A percentile compares a stretch with the other conserved stretches of the same genome.
Conservation (phyloP, 1,284 basidiomycete genomes). For the Sanghuangporus sanghuang region DNA sequence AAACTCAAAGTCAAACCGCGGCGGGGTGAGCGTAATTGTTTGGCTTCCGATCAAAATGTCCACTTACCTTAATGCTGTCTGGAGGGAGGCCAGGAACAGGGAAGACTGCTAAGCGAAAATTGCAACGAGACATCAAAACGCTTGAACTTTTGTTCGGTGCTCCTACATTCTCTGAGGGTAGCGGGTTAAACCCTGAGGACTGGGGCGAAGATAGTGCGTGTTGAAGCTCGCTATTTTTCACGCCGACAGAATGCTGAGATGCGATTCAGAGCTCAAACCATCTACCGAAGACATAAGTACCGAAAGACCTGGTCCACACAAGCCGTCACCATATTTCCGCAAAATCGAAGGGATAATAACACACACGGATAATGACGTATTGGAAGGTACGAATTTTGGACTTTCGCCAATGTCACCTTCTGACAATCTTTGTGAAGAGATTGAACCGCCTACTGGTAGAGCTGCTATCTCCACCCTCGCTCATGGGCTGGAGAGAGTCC, state of each 20-base stretch:
- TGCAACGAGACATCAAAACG: neutral
- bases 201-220: conserved; percentile 30
- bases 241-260: neutral
- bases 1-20: neutral
- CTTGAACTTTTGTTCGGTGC: neutral
- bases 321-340: conserved; percentile 25
- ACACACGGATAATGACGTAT: conserved; percentile 22
- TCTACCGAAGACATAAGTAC: neutral
- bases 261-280: neutral
- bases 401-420: neutral
- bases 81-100: neutral
- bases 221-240: neutral
- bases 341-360: conserved; percentile 42
- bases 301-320: neutral
- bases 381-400: conserved; percentile 25
- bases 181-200: conserved; percentile 17
- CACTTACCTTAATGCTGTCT: neutral
- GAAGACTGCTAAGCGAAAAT: neutral
- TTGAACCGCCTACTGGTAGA: conserved; percentile 41
- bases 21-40: neutral
- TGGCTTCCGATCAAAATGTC: neutral
- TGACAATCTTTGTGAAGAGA: conserved; percentile 32
- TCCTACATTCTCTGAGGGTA: too few species aligned
- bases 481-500: conserved; percentile 76
- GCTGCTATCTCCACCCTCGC: conserved; percentile 65